These are phyloP conservation scores for Trematosphaeria pertusa DNA, from an alignment of 2,329 filamentous ascomycete species.

Conservation along the genomic window DNA sequence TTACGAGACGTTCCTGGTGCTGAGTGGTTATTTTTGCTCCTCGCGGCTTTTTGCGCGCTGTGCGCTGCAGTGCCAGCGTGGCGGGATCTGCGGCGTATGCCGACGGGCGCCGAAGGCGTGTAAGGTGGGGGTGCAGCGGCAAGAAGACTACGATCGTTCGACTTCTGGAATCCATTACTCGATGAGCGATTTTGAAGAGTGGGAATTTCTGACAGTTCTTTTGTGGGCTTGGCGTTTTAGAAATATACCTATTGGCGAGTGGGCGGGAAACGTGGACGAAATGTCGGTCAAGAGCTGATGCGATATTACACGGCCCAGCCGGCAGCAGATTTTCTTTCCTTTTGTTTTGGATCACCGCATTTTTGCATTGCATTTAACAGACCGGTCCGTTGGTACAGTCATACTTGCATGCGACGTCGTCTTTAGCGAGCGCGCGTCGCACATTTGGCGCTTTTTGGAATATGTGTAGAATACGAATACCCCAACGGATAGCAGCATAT, in stretches of 20 bases:
- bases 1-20: neutral
- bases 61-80: neutral
- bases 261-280: no score
- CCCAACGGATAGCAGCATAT: no score
- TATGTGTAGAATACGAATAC: neutral
- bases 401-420: neutral
- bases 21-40: neutral
- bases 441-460: neutral
- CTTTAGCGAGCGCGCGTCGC: neutral
- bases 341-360: neutral
- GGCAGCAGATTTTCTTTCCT: neutral
- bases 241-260: neutral
- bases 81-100: no score
- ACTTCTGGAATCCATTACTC: no score
- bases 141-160: no score
- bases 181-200: neutral
- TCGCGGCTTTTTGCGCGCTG: neutral
- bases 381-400: neutral
- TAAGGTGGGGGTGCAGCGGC: neutral
- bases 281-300: slow-evolving; percentile 19
- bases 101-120: neutral
- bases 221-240: neutral
- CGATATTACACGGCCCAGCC: slow-evolving; percentile 10
- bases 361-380: neutral
- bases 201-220: neutral